phyloP scores from a whole-genome alignment of 768 basidiomycete species.

The Ramaria rubella region DNA sequence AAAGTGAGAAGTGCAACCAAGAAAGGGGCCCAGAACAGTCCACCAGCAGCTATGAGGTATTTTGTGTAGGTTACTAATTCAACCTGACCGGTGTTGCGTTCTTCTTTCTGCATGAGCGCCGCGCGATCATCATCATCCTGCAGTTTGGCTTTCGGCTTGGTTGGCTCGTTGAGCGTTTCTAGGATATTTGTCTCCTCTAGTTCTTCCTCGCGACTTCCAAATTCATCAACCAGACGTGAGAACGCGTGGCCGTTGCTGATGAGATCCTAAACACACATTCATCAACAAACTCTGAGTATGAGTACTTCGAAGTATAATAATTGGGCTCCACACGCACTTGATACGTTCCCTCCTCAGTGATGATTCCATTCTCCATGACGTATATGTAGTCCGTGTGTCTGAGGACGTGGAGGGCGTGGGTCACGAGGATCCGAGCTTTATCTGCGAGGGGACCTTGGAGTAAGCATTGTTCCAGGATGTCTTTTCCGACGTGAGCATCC shows the following conservation, averaged over 20 bases:
- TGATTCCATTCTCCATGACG: conserved; percentile 50
- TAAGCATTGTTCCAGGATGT: conserved; percentile 57
- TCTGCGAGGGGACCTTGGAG: conserved; percentile 43
- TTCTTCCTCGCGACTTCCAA: conserved; percentile 35
- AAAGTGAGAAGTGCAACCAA: conserved; percentile 40
- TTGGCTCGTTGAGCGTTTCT: conserved; percentile 1
- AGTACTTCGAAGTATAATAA: too few species aligned
- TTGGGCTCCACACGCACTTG: too few species aligned
- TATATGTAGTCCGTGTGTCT: conserved; percentile 59
- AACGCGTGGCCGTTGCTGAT: conserved; percentile 39
- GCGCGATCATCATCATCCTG: conserved; percentile 34
- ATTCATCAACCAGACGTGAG: conserved; percentile 48
- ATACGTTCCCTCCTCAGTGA: conserved; percentile 60
- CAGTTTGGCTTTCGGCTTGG: conserved; percentile 9
- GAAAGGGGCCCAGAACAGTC: conserved; percentile 38
- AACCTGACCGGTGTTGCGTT: conserved; percentile 49
- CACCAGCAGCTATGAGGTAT: conserved; percentile 44
- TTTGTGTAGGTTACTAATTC: conserved; percentile 41
- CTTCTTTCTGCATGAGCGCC: conserved; percentile 45
- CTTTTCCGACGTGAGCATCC: conserved; percentile 68
- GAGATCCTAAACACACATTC: conserved; percentile 32
- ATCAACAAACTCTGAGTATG: not conserved
- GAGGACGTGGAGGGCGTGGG: conserved; percentile 51
- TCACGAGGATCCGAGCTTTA: conserved; percentile 57
- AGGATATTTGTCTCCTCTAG: conserved; percentile 15